Base-by-base conservation (phyloP, 805 yeast genomes). In the Pichia manshurica region DNA sequence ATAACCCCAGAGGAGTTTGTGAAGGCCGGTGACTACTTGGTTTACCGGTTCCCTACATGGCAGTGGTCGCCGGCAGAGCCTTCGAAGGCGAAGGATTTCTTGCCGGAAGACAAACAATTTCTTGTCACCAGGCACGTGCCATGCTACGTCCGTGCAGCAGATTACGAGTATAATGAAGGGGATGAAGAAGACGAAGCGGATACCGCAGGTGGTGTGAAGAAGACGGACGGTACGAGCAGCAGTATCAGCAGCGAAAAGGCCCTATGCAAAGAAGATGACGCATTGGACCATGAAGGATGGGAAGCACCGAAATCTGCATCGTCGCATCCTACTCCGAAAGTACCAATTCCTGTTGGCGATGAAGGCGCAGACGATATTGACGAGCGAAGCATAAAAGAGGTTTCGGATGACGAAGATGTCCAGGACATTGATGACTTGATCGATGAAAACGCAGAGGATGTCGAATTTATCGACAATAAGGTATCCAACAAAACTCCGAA, bases 1-100 rank as follows among this genome's bases (percentile, higher is more conserved):
- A 82, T 93, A 44, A 87, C 96, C 1, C 99, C 99, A 1, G 96
- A 87, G 46, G 99, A 93, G 64, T 93, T 93, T 67, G 91, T 89
- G 9, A 72, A 71, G 47, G 97, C 99, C 3, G 99, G 99, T 20
- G 97, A 93, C 64, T 93, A 88, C 65, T 69, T 93, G 49, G 90
- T 83, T 29, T 82, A 81, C 65, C 87, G 84, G 71, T 93, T 93
- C 63, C 98, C 99, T 2, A 93, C 98, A 0, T 93, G 99, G 99
- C 80, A 81, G 52, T 93, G 99, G 99, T 69, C 79, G 2, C 69
- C 78, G 3, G 81, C 84, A 1, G 77, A 84, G 15, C 65, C 71
- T 13, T 69, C 74, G 8, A 75, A 73, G 54, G 68, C 62, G 42
- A 77, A 82, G 53, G 84, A 79, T 52, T 93, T 88, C 56, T 67